Evolutionary conservation across 768 basidiomycete genomes (phyloP).

Genomic region (Arthromyces matolae): DNA sequence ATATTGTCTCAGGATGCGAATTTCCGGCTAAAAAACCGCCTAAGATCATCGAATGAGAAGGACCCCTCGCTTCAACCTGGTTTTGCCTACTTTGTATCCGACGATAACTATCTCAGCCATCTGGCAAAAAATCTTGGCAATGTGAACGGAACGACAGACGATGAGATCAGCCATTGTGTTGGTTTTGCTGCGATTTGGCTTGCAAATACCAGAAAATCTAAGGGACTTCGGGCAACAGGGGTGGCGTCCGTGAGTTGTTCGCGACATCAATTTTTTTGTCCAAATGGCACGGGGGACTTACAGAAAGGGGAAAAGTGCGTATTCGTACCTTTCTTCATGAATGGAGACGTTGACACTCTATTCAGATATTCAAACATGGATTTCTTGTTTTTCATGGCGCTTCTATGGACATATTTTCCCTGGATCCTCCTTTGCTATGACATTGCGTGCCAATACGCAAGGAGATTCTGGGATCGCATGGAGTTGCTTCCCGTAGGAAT

Average conservation of each 20-base stretch:
- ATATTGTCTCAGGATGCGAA: constrained; percentile 19
- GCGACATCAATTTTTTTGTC: constrained; percentile 15
- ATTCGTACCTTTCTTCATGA: too few species aligned
- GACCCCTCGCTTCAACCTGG: constrained; percentile 15
- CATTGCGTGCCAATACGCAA: constrained; percentile 26
- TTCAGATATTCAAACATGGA: constrained; percentile 21
- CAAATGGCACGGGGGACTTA: constrained; percentile 5
- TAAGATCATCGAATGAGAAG: constrained; percentile 10
- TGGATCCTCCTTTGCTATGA: constrained; percentile 20
- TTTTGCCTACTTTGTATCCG: constrained; percentile 1
- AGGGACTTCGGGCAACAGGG: constrained; percentile 15
- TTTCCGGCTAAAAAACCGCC: constrained; percentile 14
- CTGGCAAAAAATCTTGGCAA: constrained; percentile 11
- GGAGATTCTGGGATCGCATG: constrained; percentile 14
- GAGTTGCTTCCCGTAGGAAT: neutral
- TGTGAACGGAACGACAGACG: neutral
- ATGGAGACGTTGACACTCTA: too few species aligned
- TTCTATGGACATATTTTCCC: constrained; percentile 2
- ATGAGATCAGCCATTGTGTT: constrained; percentile 10
- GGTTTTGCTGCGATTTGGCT: constrained; percentile 6
- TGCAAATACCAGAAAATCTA: constrained; percentile 11
- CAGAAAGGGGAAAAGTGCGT: too few species aligned
- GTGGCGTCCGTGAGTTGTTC: constrained; percentile 20
- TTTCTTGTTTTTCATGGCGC: constrained; percentile 19
- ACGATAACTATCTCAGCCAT: constrained; percentile 5